phyloP scores from a whole-genome alignment of 202 grass and related monocot genomes.

The Cymbopogon flexuosus region DNA sequence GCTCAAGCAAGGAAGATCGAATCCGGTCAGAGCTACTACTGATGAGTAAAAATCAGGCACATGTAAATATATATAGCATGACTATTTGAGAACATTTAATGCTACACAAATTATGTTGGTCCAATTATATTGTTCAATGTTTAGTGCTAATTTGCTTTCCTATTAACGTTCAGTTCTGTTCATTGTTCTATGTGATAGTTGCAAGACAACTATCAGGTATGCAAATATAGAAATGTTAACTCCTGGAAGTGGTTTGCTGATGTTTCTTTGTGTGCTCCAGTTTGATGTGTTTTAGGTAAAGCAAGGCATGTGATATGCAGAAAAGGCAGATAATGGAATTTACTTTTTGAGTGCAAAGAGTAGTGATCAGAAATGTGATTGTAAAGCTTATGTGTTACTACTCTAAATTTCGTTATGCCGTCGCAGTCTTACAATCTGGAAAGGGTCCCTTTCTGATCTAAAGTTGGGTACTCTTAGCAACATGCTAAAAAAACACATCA shows the following conservation, averaged over 20 bases:
- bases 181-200: not conserved
- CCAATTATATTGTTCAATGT: not conserved
- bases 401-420: not conserved
- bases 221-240: not conserved
- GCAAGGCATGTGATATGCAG: slow-evolving; percentile 5
- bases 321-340: not conserved
- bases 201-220: not conserved
- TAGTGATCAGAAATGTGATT: not conserved
- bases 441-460: not conserved
- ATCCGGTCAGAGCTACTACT: slow-evolving; percentile 21
- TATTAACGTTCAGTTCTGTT: not conserved
- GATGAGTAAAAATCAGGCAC: slow-evolving; percentile 16
- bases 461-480: not conserved
- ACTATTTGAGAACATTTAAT: slow-evolving; percentile 9
- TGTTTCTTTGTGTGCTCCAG: not conserved
- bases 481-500: not conserved
- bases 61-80: slow-evolving; percentile 50
- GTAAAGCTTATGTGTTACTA: not conserved
- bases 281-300: slow-evolving; percentile 12
- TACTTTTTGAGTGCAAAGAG: not conserved
- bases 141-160: not conserved
- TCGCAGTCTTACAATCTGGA: not conserved
- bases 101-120: slow-evolving; percentile 8
- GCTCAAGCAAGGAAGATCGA: slow-evolving; percentile 34
- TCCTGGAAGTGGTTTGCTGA: not conserved